Conservation (phyloP, 1,284 basidiomycete genomes). For the Cystobasidium sp. region DNA sequence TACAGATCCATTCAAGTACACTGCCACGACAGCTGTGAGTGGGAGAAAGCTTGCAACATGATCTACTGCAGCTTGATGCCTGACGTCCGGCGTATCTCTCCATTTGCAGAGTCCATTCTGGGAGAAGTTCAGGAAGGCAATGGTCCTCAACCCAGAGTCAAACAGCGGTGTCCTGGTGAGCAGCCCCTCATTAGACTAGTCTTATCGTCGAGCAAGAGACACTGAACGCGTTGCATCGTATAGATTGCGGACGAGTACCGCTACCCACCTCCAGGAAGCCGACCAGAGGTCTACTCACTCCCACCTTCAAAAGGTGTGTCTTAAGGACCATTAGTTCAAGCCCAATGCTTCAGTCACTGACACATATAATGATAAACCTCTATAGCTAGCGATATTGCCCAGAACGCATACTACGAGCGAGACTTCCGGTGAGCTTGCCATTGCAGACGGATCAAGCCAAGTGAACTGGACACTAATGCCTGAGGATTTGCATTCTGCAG, state of each 20-base stretch:
- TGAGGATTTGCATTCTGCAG: not conserved
- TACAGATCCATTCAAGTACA: constrained; percentile 43
- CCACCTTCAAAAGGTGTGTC: constrained; percentile 38
- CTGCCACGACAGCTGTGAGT: constrained; percentile 12
- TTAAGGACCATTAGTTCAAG: not conserved
- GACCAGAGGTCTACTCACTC: constrained; percentile 37
- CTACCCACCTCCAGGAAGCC: constrained; percentile 35
- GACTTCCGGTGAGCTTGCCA: constrained; percentile 39
- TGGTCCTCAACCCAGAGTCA: constrained; percentile 40
- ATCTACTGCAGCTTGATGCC: not conserved
- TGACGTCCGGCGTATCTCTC: not conserved
- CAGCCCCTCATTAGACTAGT: not conserved
- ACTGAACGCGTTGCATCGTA: constrained; percentile 4
- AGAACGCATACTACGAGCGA: constrained; percentile 44
- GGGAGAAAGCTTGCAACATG: too few species aligned
- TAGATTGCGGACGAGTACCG: constrained; percentile 34
- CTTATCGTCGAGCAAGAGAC: not conserved
- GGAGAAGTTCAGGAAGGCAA: constrained; percentile 40
- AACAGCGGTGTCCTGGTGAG: constrained; percentile 35
- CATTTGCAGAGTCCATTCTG: constrained; percentile 37
- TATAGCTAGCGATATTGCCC: constrained; percentile 39
- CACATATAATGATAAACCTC: not conserved
- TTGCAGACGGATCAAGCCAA: not conserved
- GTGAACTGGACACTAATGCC: not conserved
- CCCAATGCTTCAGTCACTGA: not conserved